phyloP scores from a whole-genome alignment of 2,329 filamentous ascomycete genomes.

The Sarocladiaceae sp. region DNA sequence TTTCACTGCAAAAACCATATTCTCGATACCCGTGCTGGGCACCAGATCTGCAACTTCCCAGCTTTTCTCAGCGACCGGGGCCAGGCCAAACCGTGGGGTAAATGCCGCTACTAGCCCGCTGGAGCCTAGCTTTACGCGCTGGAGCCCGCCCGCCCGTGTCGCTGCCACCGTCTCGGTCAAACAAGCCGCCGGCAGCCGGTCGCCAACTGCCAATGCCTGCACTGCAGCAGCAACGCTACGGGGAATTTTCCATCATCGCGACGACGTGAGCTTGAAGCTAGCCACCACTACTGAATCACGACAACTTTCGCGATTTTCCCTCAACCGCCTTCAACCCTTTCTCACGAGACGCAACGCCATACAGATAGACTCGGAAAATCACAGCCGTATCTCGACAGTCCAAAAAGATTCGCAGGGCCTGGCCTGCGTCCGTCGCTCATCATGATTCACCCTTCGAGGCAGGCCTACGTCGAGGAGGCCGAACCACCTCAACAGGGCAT shows the following conservation, averaged over 20 bases:
- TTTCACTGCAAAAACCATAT: too few species aligned
- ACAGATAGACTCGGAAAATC: too few species aligned
- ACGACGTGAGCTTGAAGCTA: too few species aligned
- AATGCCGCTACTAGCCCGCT: too few species aligned
- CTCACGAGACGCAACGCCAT: too few species aligned
- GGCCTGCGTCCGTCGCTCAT: slow-evolving; percentile 5
- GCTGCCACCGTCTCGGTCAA: neutral
- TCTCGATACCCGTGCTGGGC: slow-evolving; percentile 8
- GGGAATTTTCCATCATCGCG: slow-evolving; percentile 4
- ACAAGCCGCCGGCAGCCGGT: slow-evolving; percentile 5
- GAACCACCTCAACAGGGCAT: slow-evolving; percentile 44
- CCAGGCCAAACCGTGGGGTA: slow-evolving; percentile 5
- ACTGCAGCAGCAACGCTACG: neutral
- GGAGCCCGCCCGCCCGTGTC: neutral
- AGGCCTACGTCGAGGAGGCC: slow-evolving; percentile 89
- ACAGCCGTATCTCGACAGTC: too few species aligned
- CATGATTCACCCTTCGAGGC: slow-evolving; percentile 80
- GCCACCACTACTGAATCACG: too few species aligned
- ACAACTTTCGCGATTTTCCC: too few species aligned
- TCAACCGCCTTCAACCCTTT: too few species aligned
- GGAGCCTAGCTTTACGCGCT: too few species aligned
- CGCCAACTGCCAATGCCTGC: neutral
- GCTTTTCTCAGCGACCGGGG: neutral
- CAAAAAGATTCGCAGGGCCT: neutral
- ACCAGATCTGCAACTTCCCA: neutral